These are phyloP conservation scores for Cladophialophora exuberans DNA, from an alignment of 2,329 filamentous ascomycete species.

Conservation along the genomic window DNA sequence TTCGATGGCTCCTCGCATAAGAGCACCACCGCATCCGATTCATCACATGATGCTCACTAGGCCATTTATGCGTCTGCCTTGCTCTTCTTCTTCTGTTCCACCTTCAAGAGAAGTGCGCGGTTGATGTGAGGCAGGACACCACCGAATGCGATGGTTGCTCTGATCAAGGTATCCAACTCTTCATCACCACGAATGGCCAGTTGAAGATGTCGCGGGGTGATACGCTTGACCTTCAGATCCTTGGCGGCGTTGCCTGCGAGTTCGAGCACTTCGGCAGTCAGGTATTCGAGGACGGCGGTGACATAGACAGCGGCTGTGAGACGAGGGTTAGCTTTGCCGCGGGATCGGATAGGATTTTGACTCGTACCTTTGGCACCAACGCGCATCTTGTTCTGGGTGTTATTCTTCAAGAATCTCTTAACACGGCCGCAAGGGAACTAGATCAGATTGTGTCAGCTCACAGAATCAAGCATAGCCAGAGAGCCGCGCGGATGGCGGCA, in stretches of 20 bases:
- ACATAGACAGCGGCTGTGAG: conserved; percentile 85
- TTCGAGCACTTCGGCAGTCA: conserved; percentile 97
- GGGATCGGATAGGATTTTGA: not conserved
- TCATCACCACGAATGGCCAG: conserved; percentile 98
- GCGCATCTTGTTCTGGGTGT: conserved; percentile 99
- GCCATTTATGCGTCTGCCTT: conserved; percentile 46
- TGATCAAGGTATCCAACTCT: conserved; percentile 95
- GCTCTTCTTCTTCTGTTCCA: conserved; percentile 95
- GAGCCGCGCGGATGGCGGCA: too few relatives aligned
- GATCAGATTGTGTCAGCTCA: conserved; percentile 21
- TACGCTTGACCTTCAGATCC: conserved; percentile 99
- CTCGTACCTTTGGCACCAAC: conserved; percentile 81
- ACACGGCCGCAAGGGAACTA: conserved; percentile 99
- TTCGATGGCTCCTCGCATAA: conserved; percentile 17
- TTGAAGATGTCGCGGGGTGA: conserved; percentile 95
- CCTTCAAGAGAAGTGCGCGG: conserved; percentile 90
- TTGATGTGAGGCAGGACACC: conserved; percentile 99
- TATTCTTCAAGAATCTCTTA: conserved; percentile 99
- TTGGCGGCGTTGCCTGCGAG: conserved; percentile 98
- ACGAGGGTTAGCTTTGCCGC: conserved; percentile 1
- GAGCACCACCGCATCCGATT: conserved; percentile 21
- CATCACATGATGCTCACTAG: conserved; percentile 1
- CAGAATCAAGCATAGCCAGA: too few relatives aligned
- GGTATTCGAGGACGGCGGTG: conserved; percentile 95
- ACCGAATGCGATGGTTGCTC: conserved; percentile 96